These are phyloP conservation scores for Capsella bursapastoris DNA, from an alignment of 345 rosid species.

Conservation along the genomic window DNA sequence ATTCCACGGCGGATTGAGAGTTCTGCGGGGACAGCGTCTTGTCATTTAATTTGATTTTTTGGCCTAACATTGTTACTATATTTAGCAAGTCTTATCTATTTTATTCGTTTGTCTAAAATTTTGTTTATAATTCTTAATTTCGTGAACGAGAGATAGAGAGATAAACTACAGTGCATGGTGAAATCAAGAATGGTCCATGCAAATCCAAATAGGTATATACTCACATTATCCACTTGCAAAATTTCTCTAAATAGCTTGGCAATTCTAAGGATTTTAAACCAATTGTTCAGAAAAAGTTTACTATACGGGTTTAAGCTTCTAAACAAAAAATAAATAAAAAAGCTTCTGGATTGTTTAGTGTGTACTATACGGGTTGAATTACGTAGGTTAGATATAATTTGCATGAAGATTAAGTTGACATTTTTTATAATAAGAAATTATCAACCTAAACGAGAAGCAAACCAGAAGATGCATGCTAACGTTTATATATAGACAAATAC, in stretches of 20 bases:
- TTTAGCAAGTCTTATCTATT: neutral
- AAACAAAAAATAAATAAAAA: too few relatives aligned
- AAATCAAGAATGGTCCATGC: constrained; percentile 24
- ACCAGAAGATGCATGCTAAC: too few relatives aligned
- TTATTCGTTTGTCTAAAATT: neutral
- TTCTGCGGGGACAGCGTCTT: constrained; percentile 17
- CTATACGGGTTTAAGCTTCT: too few relatives aligned
- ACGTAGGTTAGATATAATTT: too few relatives aligned
- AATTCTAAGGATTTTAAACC: neutral
- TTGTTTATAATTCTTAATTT: neutral
- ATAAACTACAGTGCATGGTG: neutral
- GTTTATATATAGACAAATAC: too few relatives aligned
- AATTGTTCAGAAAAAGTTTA: too few relatives aligned
- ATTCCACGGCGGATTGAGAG: constrained; percentile 27
- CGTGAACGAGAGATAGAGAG: neutral
- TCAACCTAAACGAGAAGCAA: too few relatives aligned
- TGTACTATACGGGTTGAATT: too few relatives aligned
- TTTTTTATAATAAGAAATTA: too few relatives aligned
- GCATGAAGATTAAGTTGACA: too few relatives aligned
- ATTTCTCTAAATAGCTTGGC: neutral
- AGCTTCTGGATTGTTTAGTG: too few relatives aligned
- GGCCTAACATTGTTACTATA: neutral
- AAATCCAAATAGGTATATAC: constrained; percentile 4
- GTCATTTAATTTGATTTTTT: neutral
- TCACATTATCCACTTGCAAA: constrained; percentile 8